Evolutionary conservation across 306 rosid species (phyloP), one percentile per base, ranked within the genome.

Genomic region (Fagus sylvatica): DNA sequence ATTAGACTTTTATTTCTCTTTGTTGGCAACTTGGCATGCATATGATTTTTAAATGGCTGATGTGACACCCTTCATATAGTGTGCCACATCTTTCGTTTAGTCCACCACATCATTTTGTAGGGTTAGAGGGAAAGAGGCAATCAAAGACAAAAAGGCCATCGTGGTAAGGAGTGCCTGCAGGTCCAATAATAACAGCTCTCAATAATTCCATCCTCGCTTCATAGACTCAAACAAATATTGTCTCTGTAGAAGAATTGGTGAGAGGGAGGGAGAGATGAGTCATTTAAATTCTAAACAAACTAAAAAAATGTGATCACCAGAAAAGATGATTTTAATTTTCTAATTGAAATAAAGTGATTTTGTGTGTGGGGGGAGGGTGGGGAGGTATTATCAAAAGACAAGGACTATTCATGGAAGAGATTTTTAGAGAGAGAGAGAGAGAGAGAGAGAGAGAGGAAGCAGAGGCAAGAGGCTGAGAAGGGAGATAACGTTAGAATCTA

Each of bases 141-240:
- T 92, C 97, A 41, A 92, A 92, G 71, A 87, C 89, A 86, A 92
- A 92, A 77, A 92, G 89, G 43, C 97, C 95, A 51, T 92, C 97
- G 65, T 92, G 97, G 80, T 92, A 92, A 3, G 95, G 95, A 42
- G 97, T 92, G 80, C 97, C 90, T 40, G 83, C 65, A 77, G 95
- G 91, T 81, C 97, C 97, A 76, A 90, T 51, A 49, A 92, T 87
- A 54, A 78, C 95, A 43, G 91, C 91, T 85, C 97, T 84, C 13
- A 92, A 77, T 88, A 90, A 88, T 40, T 90, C 97, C 97, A 90
- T 90, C 78, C 88, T 87, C 54, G 86, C 71, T 83, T 90, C 95
- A 79, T 85, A 87, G 79, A 81, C 95, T 74, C 93, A 84, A 41
- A 92, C 97, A 90, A 78, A 90, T 72, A 92, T 88, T 60, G 90